A percentile compares a stretch with the other conserved stretches of the same genome.
Evolutionary conservation across 1,284 basidiomycete species (phyloP).

Genomic region (Apiotrichum gamsii): DNA sequence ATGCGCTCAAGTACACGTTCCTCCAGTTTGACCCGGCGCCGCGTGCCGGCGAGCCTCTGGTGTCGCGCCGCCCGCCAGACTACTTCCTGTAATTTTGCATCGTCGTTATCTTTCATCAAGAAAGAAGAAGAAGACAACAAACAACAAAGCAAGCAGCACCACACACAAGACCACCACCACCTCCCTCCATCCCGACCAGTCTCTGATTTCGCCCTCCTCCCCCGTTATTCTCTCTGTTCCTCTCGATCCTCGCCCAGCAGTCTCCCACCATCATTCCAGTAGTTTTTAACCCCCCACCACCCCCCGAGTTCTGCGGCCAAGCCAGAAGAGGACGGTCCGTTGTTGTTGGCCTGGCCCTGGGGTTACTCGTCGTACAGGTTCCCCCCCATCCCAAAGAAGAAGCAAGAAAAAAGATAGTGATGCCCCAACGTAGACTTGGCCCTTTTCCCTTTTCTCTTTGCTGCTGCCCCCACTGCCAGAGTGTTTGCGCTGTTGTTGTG

Average conservation of each 20-base stretch:
- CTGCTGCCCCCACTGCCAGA: too few relatives aligned
- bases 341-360: not conserved
- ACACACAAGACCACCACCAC: not conserved
- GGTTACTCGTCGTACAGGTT: not conserved
- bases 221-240: not conserved
- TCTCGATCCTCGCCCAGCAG: not conserved
- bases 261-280: not conserved
- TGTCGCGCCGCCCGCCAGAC: constrained; percentile 96
- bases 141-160: not conserved
- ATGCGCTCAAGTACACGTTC: constrained; percentile 56
- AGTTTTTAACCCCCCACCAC: too few relatives aligned
- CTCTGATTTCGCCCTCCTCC: not conserved
- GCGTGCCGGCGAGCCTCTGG: constrained; percentile 93
- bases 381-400: constrained; percentile 5
- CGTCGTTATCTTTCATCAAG: too few relatives aligned
- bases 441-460: not conserved
- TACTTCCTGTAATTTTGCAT: constrained; percentile 61
- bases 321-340: too few relatives aligned
- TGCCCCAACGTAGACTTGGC: not conserved
- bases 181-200: not conserved
- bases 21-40: constrained; percentile 99
- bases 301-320: not conserved
- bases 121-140: too few relatives aligned
- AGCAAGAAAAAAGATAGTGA: constrained; percentile 8
- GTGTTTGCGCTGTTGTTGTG: too few relatives aligned